Evolutionary conservation across 257 asterid genomes (phyloP), one percentile per base, ranked within the genome.

Genomic region (Capsicum rhomboideum): DNA sequence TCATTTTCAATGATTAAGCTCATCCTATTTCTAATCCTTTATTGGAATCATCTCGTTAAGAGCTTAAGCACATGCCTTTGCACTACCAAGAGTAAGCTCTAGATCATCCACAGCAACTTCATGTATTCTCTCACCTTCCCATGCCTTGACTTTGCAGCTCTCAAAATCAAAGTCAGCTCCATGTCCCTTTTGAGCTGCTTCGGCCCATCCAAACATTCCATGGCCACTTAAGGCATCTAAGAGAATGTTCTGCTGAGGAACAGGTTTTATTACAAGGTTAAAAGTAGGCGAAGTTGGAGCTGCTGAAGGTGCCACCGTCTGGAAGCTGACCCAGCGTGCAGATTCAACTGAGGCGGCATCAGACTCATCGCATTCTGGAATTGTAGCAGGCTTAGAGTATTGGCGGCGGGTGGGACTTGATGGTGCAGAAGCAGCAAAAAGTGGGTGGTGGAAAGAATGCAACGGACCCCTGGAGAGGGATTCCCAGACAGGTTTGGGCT

Each of bases 301-400:
- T 42, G 87, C 66, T 31, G 85, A 64, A 63, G 88, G 85, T 2
- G 90, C 68, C 26, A 50, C 86, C 9, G 88, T 77, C 85, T 89
- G 94, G 78, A 89, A 87, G 81, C 88, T 87, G 67, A 86, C 89
- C 88, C 92, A 86, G 17, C 79, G 88, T 42, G 80, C 89, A 18
- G 91, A 89, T 84, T 89, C 83, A 69, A 84, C 87, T 6, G 83
- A 78, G 4, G 93, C 77, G 26, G 86, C 46, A 83, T 89, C 93
- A 17, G 90, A 87, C 88, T 91, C 93, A 4, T 91, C 79, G 6
- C 99, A 93, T 87, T 95, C 98, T 6, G 98, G 99, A 78, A 95
- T 93, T 0, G 97, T 91, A 54, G 89, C 85, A 0, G 97, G 97
- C 29, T 88, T 84, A 74, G 92, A 89, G 56, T 88, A 90, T 10